Evolutionary conservation across 495 filamentous ascomycete species (phyloP).

Genomic region (Rostrohypoxylon terebratum): DNA sequence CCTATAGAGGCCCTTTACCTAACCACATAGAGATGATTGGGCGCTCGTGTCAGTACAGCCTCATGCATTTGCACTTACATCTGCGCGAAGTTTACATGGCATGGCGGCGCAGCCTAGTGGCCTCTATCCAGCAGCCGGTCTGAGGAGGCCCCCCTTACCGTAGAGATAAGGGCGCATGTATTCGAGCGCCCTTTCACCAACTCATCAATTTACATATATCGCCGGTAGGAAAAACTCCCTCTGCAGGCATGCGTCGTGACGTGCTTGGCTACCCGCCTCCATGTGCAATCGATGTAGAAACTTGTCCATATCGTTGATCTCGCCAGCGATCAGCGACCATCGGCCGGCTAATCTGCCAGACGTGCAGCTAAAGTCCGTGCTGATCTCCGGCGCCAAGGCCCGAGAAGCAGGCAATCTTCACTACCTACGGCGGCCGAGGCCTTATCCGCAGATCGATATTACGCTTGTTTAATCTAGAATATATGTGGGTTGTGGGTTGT

Average conservation of each 20-base stretch:
- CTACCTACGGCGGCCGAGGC: constrained; percentile 16
- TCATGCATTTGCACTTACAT: constrained; percentile 17
- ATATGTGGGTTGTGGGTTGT: constrained; percentile 8
- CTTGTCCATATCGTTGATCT: constrained; percentile 1
- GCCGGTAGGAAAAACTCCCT: not conserved
- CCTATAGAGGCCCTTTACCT: constrained; percentile 15
- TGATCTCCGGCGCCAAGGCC: constrained; percentile 42
- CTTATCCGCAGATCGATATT: constrained; percentile 40
- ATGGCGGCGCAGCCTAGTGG: constrained; percentile 16
- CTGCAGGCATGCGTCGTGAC: constrained; percentile 25
- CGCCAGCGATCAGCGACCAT: constrained; percentile 1
- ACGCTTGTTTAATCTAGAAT: constrained; percentile 28
- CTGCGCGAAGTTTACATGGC: not conserved
- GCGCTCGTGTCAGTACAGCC: constrained; percentile 22
- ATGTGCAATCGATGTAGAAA: constrained; percentile 6
- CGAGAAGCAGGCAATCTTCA: constrained; percentile 34
- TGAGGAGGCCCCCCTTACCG: constrained; percentile 2
- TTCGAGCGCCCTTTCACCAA: not conserved
- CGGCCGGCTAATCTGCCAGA: constrained; percentile 32
- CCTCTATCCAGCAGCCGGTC: not conserved
- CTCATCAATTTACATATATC: not conserved
- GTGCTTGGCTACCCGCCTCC: constrained; percentile 12
- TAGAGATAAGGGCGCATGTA: not conserved
- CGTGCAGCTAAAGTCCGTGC: constrained; percentile 45
- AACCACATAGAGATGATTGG: not conserved